phyloP scores from a whole-genome alignment of 2,329 filamentous ascomycete species.

The Arthrobotrys musiformis region DNA sequence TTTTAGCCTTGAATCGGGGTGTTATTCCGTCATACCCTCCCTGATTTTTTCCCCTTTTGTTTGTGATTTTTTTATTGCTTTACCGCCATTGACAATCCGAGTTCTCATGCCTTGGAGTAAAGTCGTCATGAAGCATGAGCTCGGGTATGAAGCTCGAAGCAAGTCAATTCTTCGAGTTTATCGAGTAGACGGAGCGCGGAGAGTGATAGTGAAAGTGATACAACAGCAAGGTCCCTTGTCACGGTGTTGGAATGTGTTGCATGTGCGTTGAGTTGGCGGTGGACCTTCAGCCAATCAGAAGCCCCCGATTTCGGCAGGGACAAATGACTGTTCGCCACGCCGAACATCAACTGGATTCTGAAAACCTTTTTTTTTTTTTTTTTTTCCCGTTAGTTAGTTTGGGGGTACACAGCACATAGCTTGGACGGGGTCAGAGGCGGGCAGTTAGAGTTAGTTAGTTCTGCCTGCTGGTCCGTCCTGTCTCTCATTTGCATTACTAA shows the following conservation, averaged over 20 bases:
- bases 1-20: not conserved
- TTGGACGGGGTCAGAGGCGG: not conserved
- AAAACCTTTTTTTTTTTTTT: not conserved
- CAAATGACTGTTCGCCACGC: slow-evolving; percentile 52
- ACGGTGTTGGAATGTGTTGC: slow-evolving; percentile 21
- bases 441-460: not conserved
- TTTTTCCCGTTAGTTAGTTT: not conserved
- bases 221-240: not conserved
- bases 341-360: no score
- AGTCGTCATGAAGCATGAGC: no score
- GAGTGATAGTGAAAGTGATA: not conserved
- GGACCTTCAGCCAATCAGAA: slow-evolving; percentile 23
- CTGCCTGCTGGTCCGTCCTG: not conserved
- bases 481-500: slow-evolving; percentile 33
- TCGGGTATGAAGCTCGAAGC: no score
- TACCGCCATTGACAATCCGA: slow-evolving; percentile 12
- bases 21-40: not conserved
- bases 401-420: no score
- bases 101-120: no score
- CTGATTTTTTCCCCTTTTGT: not conserved
- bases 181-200: no score
- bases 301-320: slow-evolving; percentile 45
- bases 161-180: no score
- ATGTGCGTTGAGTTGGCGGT: slow-evolving; percentile 34
- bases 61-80: not conserved